A percentile compares a stretch with the other conserved stretches of the same genome.
phyloP scores from a whole-genome alignment of 805 yeast genomes.

The Pichia ethanolica region DNA sequence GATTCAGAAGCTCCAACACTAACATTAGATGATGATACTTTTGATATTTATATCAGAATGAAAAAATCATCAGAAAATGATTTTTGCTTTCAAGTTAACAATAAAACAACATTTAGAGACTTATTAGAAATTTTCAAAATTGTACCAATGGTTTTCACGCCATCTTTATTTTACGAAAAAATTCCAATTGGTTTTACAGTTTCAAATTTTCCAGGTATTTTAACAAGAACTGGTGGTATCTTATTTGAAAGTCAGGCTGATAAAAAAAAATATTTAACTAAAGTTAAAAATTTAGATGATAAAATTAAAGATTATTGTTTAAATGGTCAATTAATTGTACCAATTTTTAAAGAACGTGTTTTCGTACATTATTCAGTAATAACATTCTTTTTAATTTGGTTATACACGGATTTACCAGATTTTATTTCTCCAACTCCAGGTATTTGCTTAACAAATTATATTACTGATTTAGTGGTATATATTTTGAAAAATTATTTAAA shows the following conservation, averaged over 20 bases:
- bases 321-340: conserved; percentile 87
- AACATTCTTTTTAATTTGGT: conserved; percentile 54
- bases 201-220: conserved; percentile 64
- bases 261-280: conserved; percentile 35
- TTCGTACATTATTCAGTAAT: conserved; percentile 34
- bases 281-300: conserved; percentile 40
- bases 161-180: conserved; percentile 63
- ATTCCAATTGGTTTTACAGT: conserved; percentile 59
- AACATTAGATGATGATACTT: background rate
- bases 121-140: conserved; percentile 54
- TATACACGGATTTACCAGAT: conserved; percentile 91
- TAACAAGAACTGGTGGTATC: conserved; percentile 78
- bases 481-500: conserved; percentile 31
- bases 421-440: conserved; percentile 89
- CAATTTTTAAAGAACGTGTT: conserved; percentile 52
- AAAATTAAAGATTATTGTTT: conserved; percentile 54
- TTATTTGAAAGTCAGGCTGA: conserved; percentile 58
- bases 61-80: conserved; percentile 82
- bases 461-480: conserved; percentile 28
- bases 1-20: background rate
- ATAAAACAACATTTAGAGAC: conserved; percentile 50
- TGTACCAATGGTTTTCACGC: conserved; percentile 72
- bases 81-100: conserved; percentile 73
- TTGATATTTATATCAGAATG: conserved; percentile 66
- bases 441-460: conserved; percentile 61